Evolutionary conservation across 306 rosid species (phyloP).

Genomic region (Dalbergia cultrata): DNA sequence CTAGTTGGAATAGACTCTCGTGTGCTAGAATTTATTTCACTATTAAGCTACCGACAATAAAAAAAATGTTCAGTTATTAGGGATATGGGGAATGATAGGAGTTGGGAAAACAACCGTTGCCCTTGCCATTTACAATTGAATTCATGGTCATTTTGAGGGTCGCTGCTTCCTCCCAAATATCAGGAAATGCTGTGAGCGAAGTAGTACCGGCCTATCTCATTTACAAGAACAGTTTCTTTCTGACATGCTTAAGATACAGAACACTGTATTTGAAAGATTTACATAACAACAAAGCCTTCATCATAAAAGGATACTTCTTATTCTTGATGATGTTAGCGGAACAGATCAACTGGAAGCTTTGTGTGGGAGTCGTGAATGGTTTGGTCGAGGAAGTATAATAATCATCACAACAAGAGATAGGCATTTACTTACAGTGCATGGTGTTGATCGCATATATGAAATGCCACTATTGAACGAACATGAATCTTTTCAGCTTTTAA

Average conservation of each 20-base stretch:
- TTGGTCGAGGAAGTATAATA: slow-evolving; percentile 33
- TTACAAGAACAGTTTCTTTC: too few species aligned
- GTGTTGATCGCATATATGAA: background rate
- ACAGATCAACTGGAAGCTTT: slow-evolving; percentile 1
- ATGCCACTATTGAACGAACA: background rate
- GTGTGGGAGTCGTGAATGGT: slow-evolving; percentile 12
- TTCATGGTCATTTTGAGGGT: background rate
- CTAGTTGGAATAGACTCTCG: background rate
- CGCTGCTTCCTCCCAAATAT: background rate
- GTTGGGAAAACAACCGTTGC: background rate
- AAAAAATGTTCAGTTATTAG: background rate
- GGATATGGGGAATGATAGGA: background rate
- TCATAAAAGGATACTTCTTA: background rate
- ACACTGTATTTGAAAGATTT: background rate
- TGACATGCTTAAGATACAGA: background rate
- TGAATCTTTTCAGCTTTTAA: slow-evolving; percentile 30
- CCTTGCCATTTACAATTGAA: background rate
- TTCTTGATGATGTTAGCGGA: slow-evolving; percentile 22
- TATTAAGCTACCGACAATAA: background rate
- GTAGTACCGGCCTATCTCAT: too few species aligned
- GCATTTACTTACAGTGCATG: background rate
- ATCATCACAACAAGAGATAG: slow-evolving; percentile 20
- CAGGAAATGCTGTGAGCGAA: too few species aligned
- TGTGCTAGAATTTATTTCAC: background rate
- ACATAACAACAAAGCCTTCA: background rate